Base-by-base conservation (phyloP, 495 filamentous ascomycete species). In the Penicillium coprophilum region DNA sequence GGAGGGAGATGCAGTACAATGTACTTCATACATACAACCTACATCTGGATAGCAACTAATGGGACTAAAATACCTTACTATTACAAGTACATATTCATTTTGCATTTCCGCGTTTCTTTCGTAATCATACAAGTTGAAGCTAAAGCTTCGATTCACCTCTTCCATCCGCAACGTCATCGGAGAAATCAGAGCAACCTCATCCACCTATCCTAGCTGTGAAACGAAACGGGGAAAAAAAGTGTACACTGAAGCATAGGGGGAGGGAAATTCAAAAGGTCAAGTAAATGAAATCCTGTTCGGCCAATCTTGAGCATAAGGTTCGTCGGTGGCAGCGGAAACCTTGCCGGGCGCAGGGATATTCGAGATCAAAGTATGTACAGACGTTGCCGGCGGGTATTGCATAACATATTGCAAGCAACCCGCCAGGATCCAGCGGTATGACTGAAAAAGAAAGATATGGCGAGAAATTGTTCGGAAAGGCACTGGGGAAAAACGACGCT, bases 41-140 rank as follows among this genome's bases (percentile, higher is more conserved):
- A 20, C 30, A 27, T n/a, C n/a, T 40, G 24, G 4, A 4, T 27
- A 27, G 24, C 24, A 24, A 21, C 19, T 23, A 38, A 51, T 30
- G 0, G n/a, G 23, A 27, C 13, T 51, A 4, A 31, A 9, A 31
- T n/a, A 12, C 3, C 45, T 50, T 47, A 57, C 30, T 21, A 53
- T 27, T 57, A 53, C 28, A 55, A 48, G 45, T 46, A 61, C 47
- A 63, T 53, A 64, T 67, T 54, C 41, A 38, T 45, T 68, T 57
- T 58, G 55, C 71, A 67, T 72, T 70, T 70, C 66, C 70, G 63
- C 72, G 62, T 77, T 71, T 67, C 65, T 69, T 69, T 77, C 74
- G 63, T 77, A 73, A 75, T 77, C 72, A 70, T 77, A 77, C 74
- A 77, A 40, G 41, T 36, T 63, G 59, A 66, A 68, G 62, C 65